Evolutionary conservation across 129 eudicot genomes (phyloP).

Genomic region (Flaveria robusta): DNA sequence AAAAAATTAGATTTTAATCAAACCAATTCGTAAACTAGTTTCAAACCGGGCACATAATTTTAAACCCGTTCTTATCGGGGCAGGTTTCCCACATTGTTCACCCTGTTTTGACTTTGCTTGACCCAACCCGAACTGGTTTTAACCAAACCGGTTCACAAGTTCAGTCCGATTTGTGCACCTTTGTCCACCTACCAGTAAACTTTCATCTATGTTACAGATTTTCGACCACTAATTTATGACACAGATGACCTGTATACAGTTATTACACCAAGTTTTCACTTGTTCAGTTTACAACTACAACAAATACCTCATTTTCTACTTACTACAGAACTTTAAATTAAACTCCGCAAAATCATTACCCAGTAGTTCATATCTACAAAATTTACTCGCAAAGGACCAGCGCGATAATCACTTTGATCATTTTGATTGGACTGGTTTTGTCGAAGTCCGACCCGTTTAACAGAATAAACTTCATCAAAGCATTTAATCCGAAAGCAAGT

Average conservation of each 20-base stretch:
- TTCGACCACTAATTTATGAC: no score
- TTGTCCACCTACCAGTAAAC: no score
- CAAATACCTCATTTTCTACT: not conserved
- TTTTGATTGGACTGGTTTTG: not conserved
- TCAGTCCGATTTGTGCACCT: no score
- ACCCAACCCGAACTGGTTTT: no score
- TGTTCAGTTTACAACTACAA: not conserved
- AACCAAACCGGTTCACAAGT: no score
- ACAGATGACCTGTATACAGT: not conserved
- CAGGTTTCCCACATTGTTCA: no score
- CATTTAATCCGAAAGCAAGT: constrained; percentile 73
- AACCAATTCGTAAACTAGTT: no score
- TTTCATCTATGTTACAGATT: no score
- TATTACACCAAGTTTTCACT: not conserved
- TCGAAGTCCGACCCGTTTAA: not conserved
- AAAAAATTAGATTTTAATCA: no score
- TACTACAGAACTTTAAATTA: constrained; percentile 4
- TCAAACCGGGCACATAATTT: no score
- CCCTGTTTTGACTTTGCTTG: no score
- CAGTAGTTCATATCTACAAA: constrained; percentile 27
- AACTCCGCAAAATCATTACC: not conserved
- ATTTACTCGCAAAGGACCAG: constrained; percentile 13
- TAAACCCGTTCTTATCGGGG: no score
- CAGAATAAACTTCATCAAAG: not conserved
- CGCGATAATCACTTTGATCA: not conserved